Base-by-base conservation (phyloP, 768 basidiomycete species). In the Suillus subaureus region DNA sequence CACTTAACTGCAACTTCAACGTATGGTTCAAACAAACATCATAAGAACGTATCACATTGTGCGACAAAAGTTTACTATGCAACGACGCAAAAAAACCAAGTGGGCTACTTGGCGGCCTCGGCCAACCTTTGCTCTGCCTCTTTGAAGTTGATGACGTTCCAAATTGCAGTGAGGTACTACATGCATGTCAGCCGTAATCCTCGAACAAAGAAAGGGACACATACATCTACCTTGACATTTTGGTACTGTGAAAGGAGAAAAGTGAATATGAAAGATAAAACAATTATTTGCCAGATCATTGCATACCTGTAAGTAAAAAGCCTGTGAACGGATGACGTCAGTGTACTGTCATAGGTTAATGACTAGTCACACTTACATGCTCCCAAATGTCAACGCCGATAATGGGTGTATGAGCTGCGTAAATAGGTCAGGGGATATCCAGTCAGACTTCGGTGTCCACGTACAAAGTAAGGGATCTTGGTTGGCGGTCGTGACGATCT, bases 301-400 rank as follows among this genome's bases (percentile, higher is more conserved):
- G 58, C 67, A 68, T 28, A 72, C 71, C 70, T 70, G 73, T 68
- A 82, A 74, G 76, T 93, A 92, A 78, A 89, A 92, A n/a, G 90
- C 90, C 86, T 89, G 67, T 21, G 61, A 57, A 66, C 65, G 45
- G 61, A 49, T 51, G 49, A 66, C 23, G 35, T 61, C 4, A 71
- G 60, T 43, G 52, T 31, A 65, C 5, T 66, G 23, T 11, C 23
- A 28, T n/a, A 52, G 57, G n/a, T 64, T 66, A 70, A 67, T 64
- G 67, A 40, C 2, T 33, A 7, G 16, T 35, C 37, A 66, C 43
- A 84, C 89, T 51, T 71, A 90, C 90, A 78, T 96, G 94, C 78
- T 96, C 94, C 97, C 97, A 99, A 72, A 99, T 91, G 79, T 99
- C 97, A 69, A 99, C 89, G 40, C 97, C 97, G 74, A 99, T 87